These are phyloP conservation scores for Endocarpon pusillum DNA, from an alignment of 495 filamentous ascomycete genomes.

Conservation along the genomic window DNA sequence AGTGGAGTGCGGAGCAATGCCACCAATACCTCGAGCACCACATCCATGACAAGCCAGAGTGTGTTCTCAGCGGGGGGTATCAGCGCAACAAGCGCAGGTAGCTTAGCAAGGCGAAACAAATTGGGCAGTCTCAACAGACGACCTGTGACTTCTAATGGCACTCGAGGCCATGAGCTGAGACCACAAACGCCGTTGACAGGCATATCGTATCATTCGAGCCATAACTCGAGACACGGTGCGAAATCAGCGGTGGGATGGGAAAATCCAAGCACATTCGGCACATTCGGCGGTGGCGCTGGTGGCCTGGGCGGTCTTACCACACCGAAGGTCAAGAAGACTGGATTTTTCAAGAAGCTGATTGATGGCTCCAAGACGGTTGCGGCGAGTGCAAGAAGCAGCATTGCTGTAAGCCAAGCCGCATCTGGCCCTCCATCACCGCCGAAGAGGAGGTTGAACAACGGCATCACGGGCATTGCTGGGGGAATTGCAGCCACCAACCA, in stretches of 20 bases:
- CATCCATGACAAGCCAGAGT: conserved; percentile 62
- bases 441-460: conserved; percentile 30
- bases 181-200: conserved; percentile 60
- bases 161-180: conserved; percentile 25
- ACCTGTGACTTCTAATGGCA: conserved; percentile 32
- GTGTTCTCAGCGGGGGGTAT: conserved; percentile 77
- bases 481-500: conserved; percentile 15
- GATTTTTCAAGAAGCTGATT: conserved; percentile 92
- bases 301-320: conserved; percentile 66
- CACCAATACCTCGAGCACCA: conserved; percentile 57
- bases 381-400: conserved; percentile 73
- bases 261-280: too few relatives aligned
- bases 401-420: conserved; percentile 43
- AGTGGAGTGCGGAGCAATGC: conserved; percentile 50
- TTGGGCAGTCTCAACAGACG: conserved; percentile 24
- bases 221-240: conserved; percentile 44
- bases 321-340: conserved; percentile 78
- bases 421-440: conserved; percentile 28
- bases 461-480: conserved; percentile 35
- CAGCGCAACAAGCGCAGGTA: conserved; percentile 89
- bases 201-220: conserved; percentile 69
- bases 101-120: conserved; percentile 57
- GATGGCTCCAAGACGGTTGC: conserved; percentile 89
- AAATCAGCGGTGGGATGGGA: conserved; percentile 32
- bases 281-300: conserved; percentile 23